Conservation (phyloP, 1,139 yeast species). For the Suhomyces panamericanus region DNA sequence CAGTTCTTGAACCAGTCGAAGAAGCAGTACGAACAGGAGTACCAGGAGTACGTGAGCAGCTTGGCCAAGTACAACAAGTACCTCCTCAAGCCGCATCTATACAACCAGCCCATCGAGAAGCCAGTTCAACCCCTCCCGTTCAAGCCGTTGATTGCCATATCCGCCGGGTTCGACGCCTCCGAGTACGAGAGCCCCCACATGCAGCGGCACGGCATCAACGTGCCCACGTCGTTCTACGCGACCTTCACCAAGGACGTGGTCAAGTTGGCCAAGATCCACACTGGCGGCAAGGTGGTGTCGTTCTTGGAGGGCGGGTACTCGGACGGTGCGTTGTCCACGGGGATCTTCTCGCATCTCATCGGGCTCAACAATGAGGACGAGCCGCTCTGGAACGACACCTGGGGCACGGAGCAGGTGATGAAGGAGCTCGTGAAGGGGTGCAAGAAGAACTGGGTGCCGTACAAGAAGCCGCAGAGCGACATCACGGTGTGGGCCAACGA, state of each 20-base stretch:
- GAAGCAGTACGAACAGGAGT: constrained; percentile 42
- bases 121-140: constrained; percentile 52
- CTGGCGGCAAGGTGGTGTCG: constrained; percentile 65
- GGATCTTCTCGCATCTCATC: constrained; percentile 74
- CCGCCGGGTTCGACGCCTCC: constrained; percentile 90
- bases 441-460: constrained; percentile 63
- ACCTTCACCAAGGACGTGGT: constrained; percentile 73
- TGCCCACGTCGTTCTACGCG: constrained; percentile 79
- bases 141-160: constrained; percentile 68
- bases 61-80: constrained; percentile 32
- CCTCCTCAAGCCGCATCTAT: constrained; percentile 32
- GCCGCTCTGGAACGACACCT: constrained; percentile 58
- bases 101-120: constrained; percentile 25
- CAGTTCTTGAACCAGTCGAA: constrained; percentile 60
- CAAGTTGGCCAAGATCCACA: constrained; percentile 59
- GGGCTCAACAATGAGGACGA: constrained; percentile 55
- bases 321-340: constrained; percentile 79
- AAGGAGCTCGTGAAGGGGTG: constrained; percentile 72
- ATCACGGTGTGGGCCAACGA: constrained; percentile 66
- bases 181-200: constrained; percentile 79
- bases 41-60: constrained; percentile 32
- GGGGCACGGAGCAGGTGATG: constrained; percentile 65
- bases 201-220: constrained; percentile 85
- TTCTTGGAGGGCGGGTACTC: constrained; percentile 86
- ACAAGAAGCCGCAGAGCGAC: constrained; percentile 48